Conservation (phyloP, 2,329 filamentous ascomycete species). For the Aspergillus fumigatus region DNA sequence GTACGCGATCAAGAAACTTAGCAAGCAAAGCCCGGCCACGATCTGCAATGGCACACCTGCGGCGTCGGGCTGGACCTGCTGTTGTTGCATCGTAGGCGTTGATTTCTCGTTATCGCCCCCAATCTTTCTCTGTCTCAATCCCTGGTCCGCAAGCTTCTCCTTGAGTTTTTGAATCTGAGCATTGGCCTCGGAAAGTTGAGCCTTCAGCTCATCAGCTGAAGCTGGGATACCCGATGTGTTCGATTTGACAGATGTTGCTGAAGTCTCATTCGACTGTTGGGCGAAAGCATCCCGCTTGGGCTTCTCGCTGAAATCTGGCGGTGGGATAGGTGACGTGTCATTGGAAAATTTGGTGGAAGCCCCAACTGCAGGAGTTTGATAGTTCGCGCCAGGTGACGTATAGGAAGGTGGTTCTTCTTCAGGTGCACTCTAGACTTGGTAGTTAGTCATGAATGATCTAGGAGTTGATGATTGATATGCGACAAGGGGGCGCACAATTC, state of each 20-base stretch:
- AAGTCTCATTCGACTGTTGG: conserved; percentile 32
- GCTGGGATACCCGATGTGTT: conserved; percentile 48
- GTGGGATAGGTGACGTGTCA: conserved; percentile 30
- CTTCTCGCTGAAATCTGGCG: conserved; percentile 34
- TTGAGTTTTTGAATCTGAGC: conserved; percentile 66
- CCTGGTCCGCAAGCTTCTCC: conserved; percentile 60
- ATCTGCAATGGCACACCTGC: conserved; percentile 79
- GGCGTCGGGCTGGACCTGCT: conserved; percentile 54
- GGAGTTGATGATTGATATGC: not conserved
- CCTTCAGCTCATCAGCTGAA: conserved; percentile 60
- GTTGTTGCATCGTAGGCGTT: conserved; percentile 50
- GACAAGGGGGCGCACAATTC: conserved; percentile 26
- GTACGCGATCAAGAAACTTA: conserved; percentile 92
- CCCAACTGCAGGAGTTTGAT: conserved; percentile 42
- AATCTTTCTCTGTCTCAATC: conserved; percentile 74
- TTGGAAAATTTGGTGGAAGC: conserved; percentile 40
- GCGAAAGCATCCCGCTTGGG: conserved; percentile 36
- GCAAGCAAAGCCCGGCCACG: conserved; percentile 74
- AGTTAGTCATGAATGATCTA: conserved; percentile 4
- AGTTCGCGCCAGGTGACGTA: conserved; percentile 50
- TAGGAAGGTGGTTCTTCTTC: conserved; percentile 51
- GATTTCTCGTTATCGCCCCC: conserved; percentile 52
- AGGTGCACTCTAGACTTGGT: conserved; percentile 18
- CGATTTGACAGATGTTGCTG: conserved; percentile 40
- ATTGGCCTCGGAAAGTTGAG: conserved; percentile 70